These are phyloP conservation scores for Emergomyces orientalis DNA, from an alignment of 2,329 filamentous ascomycete genomes.

Conservation along the genomic window DNA sequence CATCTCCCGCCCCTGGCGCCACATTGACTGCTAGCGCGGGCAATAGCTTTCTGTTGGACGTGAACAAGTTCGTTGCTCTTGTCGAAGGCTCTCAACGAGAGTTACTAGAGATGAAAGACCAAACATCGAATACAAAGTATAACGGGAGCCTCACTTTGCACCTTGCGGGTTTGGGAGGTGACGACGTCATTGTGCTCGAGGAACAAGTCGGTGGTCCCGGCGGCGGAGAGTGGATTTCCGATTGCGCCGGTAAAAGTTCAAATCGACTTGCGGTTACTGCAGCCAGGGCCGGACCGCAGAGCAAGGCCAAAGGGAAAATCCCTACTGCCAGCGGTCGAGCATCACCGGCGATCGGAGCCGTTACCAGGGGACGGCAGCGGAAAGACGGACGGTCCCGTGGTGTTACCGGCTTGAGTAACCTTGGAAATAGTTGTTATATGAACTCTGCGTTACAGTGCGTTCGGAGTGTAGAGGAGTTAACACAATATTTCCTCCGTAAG, in stretches of 20 bases:
- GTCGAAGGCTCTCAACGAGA: conserved; percentile 56
- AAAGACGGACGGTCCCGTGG: conserved; percentile 63
- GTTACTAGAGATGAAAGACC: conserved; percentile 54
- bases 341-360: conserved; percentile 49
- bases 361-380: conserved; percentile 63
- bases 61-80: conserved; percentile 54
- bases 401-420: conserved; percentile 73
- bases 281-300: conserved; percentile 25
- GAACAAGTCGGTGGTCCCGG: conserved; percentile 53
- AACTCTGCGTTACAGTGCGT: conserved; percentile 95
- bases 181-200: conserved; percentile 74
- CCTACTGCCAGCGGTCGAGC: conserved; percentile 51
- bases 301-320: conserved; percentile 34
- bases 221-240: conserved; percentile 49
- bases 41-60: conserved; percentile 51
- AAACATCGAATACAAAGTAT: conserved; percentile 63
- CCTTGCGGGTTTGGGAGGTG: conserved; percentile 57
- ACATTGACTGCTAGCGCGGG: conserved; percentile 35
- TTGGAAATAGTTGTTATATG: conserved; percentile 99
- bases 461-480: conserved; percentile 84
- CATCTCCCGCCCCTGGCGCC: conserved; percentile 36
- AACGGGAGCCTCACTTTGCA: conserved; percentile 60
- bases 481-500: conserved; percentile 71
- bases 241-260: conserved; percentile 33
- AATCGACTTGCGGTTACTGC: conserved; percentile 45